Percentiles rank a stretch among this genome's conserved stretches.
Evolutionary conservation across 2,329 filamentous ascomycete genomes (phyloP).

Genomic region (Penicillium concentricum): DNA sequence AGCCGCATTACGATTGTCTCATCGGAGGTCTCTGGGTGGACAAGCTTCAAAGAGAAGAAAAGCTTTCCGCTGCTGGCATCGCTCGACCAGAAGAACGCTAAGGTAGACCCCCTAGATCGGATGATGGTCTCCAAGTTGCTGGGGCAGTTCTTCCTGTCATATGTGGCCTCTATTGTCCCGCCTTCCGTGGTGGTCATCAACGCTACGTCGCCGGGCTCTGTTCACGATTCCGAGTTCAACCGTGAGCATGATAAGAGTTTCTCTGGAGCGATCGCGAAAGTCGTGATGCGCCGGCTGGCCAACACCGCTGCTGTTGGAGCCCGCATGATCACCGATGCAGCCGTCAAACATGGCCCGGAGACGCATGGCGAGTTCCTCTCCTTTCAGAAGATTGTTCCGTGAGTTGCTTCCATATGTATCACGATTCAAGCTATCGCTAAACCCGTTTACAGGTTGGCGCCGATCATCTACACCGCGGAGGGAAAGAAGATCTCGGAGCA

Average conservation of each 20-base stretch:
- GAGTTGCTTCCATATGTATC: conserved; percentile 1
- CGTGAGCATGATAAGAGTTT: conserved; percentile 2
- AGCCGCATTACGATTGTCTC: conserved; percentile 19
- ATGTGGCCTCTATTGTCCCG: conserved; percentile 1
- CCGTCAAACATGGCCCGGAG: conserved; percentile 1
- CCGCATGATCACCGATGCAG: conserved; percentile 5
- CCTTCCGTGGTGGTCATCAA: conserved; percentile 6
- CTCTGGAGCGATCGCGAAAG: neutral
- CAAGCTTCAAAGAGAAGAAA: conserved; percentile 9
- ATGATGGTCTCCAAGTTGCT: conserved; percentile 16
- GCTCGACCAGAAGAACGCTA: conserved; percentile 4
- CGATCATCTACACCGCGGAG: conserved; percentile 33
- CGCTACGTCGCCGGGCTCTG: conserved; percentile 1
- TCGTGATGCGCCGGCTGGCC: neutral
- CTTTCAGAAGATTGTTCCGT: conserved; percentile 11
- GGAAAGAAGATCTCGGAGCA: conserved; percentile 36
- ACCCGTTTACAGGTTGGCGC: neutral
- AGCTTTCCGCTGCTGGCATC: conserved; percentile 6
- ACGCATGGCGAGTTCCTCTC: conserved; percentile 11
- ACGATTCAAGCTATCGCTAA: neutral
- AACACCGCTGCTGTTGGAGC: conserved; percentile 5
- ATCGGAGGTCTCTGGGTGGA: conserved; percentile 2
- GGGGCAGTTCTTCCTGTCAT: conserved; percentile 12
- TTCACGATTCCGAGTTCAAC: conserved; percentile 1
- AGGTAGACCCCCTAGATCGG: conserved; percentile 8